Percentiles rank a stretch among this genome's conserved stretches.
Evolutionary conservation across 345 rosid species (phyloP).

Genomic region (Anacardium occidentale): DNA sequence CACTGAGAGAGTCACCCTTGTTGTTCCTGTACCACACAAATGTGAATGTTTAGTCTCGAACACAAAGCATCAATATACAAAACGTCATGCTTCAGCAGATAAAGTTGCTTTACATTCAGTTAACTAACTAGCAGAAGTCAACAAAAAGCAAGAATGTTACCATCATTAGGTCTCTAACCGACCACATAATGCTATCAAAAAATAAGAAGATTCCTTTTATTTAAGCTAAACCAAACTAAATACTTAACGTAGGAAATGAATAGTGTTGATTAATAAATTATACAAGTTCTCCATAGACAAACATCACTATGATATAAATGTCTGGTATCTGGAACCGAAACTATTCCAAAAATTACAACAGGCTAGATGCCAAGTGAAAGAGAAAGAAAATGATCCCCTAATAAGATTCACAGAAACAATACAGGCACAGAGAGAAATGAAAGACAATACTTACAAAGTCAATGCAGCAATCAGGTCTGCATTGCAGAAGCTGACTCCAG

Average conservation of each 20-base stretch:
- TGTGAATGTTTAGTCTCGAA: too few relatives aligned
- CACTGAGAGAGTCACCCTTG: constrained; percentile 63
- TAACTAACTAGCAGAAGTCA: neutral
- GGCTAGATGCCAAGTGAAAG: neutral
- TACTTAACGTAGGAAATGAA: neutral
- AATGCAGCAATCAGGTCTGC: constrained; percentile 68
- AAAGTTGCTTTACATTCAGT: neutral
- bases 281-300: neutral
- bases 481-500: constrained; percentile 70
- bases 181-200: neutral
- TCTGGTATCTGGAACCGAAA: neutral
- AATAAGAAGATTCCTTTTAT: neutral
- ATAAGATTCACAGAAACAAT: neutral
- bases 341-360: neutral
- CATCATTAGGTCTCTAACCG: neutral
- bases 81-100: neutral
- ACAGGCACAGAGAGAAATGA: neutral
- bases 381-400: neutral
- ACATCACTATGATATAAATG: neutral
- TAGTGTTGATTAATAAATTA: neutral
- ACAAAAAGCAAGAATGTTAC: neutral
- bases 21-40: constrained; percentile 53
- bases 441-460: constrained; percentile 50
- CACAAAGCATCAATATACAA: neutral
- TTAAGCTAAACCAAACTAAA: neutral